phyloP scores from a whole-genome alignment of 2,329 filamentous ascomycete species.

The Fusarium oligoseptatum region DNA sequence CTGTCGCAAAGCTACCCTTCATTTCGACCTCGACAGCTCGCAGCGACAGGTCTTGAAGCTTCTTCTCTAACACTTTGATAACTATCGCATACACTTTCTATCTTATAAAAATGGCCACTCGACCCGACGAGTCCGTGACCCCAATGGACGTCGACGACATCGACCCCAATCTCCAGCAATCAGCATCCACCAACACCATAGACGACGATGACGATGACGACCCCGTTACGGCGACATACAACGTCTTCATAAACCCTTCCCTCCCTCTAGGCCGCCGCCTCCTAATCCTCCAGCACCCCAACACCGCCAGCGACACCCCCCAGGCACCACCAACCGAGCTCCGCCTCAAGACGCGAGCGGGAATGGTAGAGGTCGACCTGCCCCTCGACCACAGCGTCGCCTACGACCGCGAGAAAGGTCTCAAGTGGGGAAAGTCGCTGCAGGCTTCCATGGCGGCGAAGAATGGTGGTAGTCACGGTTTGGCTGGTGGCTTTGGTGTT shows the following conservation, averaged over 20 bases:
- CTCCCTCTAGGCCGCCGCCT: conserved; percentile 73
- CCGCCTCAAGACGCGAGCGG: conserved; percentile 84
- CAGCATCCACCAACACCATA: conserved; percentile 20
- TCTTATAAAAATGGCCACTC: conserved; percentile 19
- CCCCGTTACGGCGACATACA: conserved; percentile 81
- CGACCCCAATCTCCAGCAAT: conserved; percentile 31
- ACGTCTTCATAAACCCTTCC: conserved; percentile 85
- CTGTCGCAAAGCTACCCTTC: conserved; percentile 28
- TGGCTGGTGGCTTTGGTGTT: conserved; percentile 80
- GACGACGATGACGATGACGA: conserved; percentile 64
- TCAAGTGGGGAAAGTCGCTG: conserved; percentile 85
- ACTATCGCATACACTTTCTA: neutral
- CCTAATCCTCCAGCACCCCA: conserved; percentile 91
- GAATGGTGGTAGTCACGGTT: conserved; percentile 75
- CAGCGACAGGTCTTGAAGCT: neutral
- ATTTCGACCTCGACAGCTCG: neutral
- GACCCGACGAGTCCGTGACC: conserved; percentile 22
- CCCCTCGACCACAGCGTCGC: conserved; percentile 78
- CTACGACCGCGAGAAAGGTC: conserved; percentile 87
- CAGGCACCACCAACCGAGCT: conserved; percentile 74
- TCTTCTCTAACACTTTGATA: neutral
- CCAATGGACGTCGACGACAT: conserved; percentile 42
- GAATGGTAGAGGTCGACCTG: conserved; percentile 93
- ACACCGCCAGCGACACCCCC: conserved; percentile 71
- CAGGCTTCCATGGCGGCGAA: conserved; percentile 69